Percentiles rank a stretch among this genome's conserved stretches.
These are phyloP conservation scores for Aspergillus heteromorphus DNA, from an alignment of 495 filamentous ascomycete species.

Conservation along the genomic window DNA sequence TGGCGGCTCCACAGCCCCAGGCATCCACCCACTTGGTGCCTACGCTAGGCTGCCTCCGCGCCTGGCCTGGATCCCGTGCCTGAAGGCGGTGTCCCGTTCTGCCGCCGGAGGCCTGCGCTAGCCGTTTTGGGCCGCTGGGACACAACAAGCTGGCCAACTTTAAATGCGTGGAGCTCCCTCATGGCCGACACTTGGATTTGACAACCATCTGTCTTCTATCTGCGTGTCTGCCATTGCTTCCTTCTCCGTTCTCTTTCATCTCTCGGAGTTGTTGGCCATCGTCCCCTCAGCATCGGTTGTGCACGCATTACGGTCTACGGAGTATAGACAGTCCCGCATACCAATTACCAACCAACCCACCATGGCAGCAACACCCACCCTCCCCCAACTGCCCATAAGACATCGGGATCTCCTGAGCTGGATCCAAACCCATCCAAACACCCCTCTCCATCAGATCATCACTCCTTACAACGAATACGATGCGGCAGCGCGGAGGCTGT, in stretches of 20 bases:
- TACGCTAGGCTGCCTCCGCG: not conserved
- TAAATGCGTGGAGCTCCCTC: too few species aligned
- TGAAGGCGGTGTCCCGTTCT: not conserved
- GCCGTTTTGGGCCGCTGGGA: too few species aligned
- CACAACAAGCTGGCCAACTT: too few species aligned
- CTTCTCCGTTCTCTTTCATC: too few species aligned
- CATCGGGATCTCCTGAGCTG: conserved; percentile 41
- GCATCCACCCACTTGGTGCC: not conserved
- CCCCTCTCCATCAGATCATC: conserved; percentile 51
- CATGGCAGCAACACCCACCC: conserved; percentile 13
- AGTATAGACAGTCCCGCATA: too few species aligned
- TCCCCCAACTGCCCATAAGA: conserved; percentile 36
- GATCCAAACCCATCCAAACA: conserved; percentile 44
- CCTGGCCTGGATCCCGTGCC: not conserved
- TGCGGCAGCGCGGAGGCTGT: conserved; percentile 59
- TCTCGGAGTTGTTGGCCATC: too few species aligned
- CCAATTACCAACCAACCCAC: not conserved
- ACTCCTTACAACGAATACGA: conserved; percentile 67
- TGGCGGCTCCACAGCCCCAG: not conserved
- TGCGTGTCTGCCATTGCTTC: too few species aligned
- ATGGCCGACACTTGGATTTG: too few species aligned
- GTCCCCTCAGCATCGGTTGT: too few species aligned
- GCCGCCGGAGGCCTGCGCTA: not conserved
- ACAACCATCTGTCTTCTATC: too few species aligned
- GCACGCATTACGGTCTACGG: too few species aligned